Base-by-base conservation (phyloP, 352 stramenopile genomes). In the Phytophthora rubi region DNA sequence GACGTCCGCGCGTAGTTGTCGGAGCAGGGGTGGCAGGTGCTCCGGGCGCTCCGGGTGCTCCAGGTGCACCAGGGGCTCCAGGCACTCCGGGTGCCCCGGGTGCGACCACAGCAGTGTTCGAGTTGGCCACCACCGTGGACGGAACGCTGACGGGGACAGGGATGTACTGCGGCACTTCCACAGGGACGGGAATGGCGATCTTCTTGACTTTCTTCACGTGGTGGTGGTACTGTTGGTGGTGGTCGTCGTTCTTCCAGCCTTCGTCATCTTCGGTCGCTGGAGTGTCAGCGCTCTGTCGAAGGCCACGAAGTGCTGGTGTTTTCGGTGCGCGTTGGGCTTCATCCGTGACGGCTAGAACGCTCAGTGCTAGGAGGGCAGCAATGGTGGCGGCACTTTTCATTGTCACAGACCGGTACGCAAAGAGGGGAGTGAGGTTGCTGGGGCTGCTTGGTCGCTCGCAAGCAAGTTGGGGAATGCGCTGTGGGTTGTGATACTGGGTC, bases 151-250 rank as follows among this genome's bases (percentile, higher is more conserved):
- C 48, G 0, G 67, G 71, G 26, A 79, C 62, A 13, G 71, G 68
- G 32, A 76, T 73, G 58, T 52, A 61, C 23, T 79, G 71, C 15
- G 67, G 71, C 44, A 79, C 62, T 33, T 76, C 44, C 5, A 76
- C 68, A 10, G 71, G 71, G 15, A 79, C 67, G 1, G 71, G 71
- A 35, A 79, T 66, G 23, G 66, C 71, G 58, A 75, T 69, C 45
- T 78, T 79, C 67, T 79, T 78, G 54, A 77, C 65, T 68, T 75
- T 74, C 51, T 77, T 77, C 44, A 69, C 39, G 13, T 57, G 23
- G 16, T 60, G 37, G 45, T 57, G 32, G 52, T 69, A 52, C 32
- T 65, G 60, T 13, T 65, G 56, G 52, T 63, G 37, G 52, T 61
- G 60, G 26, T 45, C 32, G 73, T 76, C 18, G 13, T 53, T 5